Evolutionary conservation across 2,329 filamentous ascomycete genomes (phyloP), one percentile per base, ranked within the genome.

Genomic region (Proliferodiscus dingleyae): DNA sequence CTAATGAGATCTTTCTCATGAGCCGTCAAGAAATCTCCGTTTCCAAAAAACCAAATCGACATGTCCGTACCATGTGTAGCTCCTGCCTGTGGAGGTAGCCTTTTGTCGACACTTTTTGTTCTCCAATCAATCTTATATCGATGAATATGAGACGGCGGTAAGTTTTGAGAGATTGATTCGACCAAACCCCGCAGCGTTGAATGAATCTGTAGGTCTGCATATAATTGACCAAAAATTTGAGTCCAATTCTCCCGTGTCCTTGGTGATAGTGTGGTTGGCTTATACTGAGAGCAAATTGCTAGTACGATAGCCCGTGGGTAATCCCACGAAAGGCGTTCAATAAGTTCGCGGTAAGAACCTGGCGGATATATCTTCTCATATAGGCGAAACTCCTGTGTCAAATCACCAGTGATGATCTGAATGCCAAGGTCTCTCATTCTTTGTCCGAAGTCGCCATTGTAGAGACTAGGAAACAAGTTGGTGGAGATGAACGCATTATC

Each of bases 41-140:
- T 49, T 11, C 52, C 52, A 43, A 45, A 54, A 13, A 52, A 47
- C 50, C 50, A 54, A 21, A 54, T 52, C 2, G 45, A 46, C 43
- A 50, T 41, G 36, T 52, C 52, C 2, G 52, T 52, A 3, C 42
- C 40, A 21, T 52, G 52, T 5, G 47, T 52, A 10, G 50, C 49
- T 10, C 50, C 47, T 11, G 50, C 16, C 21, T 43, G 26, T 23
- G 26, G 41, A 18, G 51, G 47, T 2, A 40, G 24, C 33, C 22
- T 46, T 37, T 48, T 49, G 23, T 52, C 44, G 3, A 52, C 46
- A 44, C 49, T 52, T 23, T 32, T 13, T 13, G 47, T 52, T 23
- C 49, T 37, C 46, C 45, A 52, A 29, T 52, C 49, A 22, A 54
- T 54, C 26, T 42, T 44, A 22, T 52, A 54, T 24, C 51, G 43